These are phyloP conservation scores for Saturnispora galanensis DNA, from an alignment of 805 yeast genomes.

Conservation along the genomic window DNA sequence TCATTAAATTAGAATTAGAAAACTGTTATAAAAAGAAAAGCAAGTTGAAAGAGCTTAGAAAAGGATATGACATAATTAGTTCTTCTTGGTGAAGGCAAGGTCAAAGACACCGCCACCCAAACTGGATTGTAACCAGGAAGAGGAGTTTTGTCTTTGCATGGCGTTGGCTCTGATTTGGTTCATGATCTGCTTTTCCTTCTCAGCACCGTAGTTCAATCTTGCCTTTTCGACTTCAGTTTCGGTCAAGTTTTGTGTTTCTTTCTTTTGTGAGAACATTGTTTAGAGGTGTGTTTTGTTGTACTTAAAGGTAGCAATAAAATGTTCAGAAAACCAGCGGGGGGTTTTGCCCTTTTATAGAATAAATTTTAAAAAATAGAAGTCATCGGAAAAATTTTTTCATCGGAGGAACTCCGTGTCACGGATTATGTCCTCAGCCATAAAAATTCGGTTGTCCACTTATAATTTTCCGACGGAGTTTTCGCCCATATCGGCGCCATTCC, in stretches of 20 bases:
- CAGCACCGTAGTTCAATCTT: slow-evolving; percentile 29
- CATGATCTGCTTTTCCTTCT: slow-evolving; percentile 31
- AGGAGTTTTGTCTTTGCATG: slow-evolving; percentile 19
- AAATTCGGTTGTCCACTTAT: not conserved
- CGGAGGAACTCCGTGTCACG: slow-evolving; percentile 1
- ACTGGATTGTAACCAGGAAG: slow-evolving; percentile 22
- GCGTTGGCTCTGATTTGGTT: slow-evolving; percentile 27
- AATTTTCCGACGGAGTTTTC: not conserved
- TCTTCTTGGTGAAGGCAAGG: slow-evolving; percentile 22
- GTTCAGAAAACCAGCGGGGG: not conserved
- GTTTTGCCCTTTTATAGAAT: not conserved
- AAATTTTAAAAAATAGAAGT: not conserved
- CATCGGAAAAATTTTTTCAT: slow-evolving; percentile 3
- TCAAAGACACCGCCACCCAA: slow-evolving; percentile 26
- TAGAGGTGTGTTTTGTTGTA: not conserved
- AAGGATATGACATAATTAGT: slow-evolving; percentile 1
- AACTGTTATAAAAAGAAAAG: not conserved
- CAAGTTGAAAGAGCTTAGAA: not conserved
- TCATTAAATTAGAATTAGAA: no score
- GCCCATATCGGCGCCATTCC: not conserved
- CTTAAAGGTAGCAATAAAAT: not conserved
- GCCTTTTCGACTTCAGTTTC: slow-evolving; percentile 26
- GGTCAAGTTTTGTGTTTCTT: slow-evolving; percentile 24
- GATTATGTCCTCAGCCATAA: not conserved
- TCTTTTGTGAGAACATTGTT: slow-evolving; percentile 22